Evolutionary conservation across 2,329 filamentous ascomycete species (phyloP).

Genomic region (Epichloe elymi): DNA sequence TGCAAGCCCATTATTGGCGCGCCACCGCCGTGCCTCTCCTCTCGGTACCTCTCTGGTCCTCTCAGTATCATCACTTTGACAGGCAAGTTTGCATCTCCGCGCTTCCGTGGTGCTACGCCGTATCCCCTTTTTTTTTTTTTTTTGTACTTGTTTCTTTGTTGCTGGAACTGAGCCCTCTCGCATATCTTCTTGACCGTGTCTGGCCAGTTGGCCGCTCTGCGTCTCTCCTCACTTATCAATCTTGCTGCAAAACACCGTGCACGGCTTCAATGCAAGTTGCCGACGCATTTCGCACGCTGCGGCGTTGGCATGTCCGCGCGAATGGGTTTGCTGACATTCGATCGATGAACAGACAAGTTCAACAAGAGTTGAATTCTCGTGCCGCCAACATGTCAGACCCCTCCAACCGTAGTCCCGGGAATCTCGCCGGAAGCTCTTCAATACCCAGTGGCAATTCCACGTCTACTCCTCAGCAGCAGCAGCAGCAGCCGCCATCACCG

Average conservation of each 20-base stretch:
- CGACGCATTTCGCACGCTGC: background rate
- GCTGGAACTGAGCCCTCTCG: background rate
- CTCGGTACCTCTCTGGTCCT: background rate
- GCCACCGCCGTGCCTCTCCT: background rate
- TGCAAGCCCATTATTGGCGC: background rate
- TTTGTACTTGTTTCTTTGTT: background rate
- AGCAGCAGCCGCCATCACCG: background rate
- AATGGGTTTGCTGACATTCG: constrained; percentile 20
- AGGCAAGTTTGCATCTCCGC: background rate
- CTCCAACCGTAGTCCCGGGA: background rate
- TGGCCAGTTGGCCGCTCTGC: background rate
- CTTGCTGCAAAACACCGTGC: background rate
- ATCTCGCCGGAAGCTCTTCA: constrained; percentile 13
- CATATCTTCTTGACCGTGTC: background rate
- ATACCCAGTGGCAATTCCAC: background rate
- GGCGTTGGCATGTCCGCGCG: background rate
- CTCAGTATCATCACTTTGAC: background rate
- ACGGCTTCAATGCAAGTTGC: background rate
- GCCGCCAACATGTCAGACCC: constrained; percentile 4
- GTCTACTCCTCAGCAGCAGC: background rate
- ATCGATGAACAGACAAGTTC: constrained; percentile 16
- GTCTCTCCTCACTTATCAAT: background rate
- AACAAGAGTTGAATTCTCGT: background rate
- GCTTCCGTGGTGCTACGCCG: background rate
- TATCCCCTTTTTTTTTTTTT: background rate